Base-by-base conservation (phyloP, 306 rosid genomes). In the Purshia tridentata region DNA sequence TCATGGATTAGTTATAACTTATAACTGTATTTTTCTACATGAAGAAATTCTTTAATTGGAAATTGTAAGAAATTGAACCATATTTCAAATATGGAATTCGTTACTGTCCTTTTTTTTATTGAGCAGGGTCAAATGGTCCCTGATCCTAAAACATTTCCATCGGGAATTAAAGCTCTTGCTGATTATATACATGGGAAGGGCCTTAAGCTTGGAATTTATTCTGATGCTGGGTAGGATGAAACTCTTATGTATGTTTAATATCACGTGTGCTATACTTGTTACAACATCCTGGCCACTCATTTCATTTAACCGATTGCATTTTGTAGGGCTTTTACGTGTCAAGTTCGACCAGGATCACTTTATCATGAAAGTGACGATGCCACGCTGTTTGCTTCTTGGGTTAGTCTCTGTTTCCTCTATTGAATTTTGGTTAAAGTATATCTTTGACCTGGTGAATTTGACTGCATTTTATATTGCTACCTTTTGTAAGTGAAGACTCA, bases 321-420 rank as follows among this genome's bases (percentile, higher is more conserved):
- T 69, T 69, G 23, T 68, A 94, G 99, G 90, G 44, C 1, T 51
- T 94, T 85, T 75, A 94, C 99, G 40, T 94, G 99, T 81, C 89
- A 94, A 91, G 96, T 88, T 75, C 97, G 95, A 78, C 97, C 97
- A 19, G 99, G 99, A 47, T 94, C 99, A 15, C 84, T 94, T 77
- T 81, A 67, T 79, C 90, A 86, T 81, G 99, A 94, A 88, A 74
- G 40, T 58, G 92, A 77, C 52, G 99, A 94, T 58, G 99, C 99
- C 22, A 74, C 86, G 61, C 55, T 76, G 61, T 91, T 94, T 83
- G 95, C 97, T 68, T 94, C 96, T 72, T 94, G 99, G 99, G 99
- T 94, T 79, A 85, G 89, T 85, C 66, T 74, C 78, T 63, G 20
- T 39, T 59, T 78, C 77, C 68, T 72, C 11, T 15, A 22, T 74